phyloP scores from a whole-genome alignment of 2,329 filamentous ascomycete species.

The Alternaria atra region DNA sequence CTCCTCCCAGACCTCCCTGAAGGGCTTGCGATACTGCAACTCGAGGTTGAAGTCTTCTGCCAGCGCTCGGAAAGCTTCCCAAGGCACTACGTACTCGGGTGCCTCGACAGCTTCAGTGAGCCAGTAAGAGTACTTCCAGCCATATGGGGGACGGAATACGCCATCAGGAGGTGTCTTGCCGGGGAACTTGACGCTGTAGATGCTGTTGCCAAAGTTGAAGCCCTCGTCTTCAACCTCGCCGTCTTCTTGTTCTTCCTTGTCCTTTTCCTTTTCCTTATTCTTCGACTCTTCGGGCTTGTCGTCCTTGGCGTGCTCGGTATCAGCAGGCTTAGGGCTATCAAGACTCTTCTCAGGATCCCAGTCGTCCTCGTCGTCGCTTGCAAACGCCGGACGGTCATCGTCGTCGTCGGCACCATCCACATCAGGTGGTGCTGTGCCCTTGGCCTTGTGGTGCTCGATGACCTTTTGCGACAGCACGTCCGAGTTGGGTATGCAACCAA shows the following conservation, averaged over 20 bases:
- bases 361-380: conserved; percentile 52
- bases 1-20: conserved; percentile 88
- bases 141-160: conserved; percentile 91
- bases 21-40: conserved; percentile 90
- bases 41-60: conserved; percentile 98
- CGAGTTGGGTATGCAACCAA: conserved; percentile 96
- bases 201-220: conserved; percentile 90
- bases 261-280: conserved; percentile 38
- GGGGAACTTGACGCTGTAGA: conserved; percentile 91
- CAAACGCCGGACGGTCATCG: conserved; percentile 47
- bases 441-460: conserved; percentile 73
- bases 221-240: conserved; percentile 58
- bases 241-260: conserved; percentile 49
- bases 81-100: conserved; percentile 97
- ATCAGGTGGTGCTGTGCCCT: conserved; percentile 50
- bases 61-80: conserved; percentile 94
- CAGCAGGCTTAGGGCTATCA: conserved; percentile 47
- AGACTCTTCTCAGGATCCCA: conserved; percentile 58
- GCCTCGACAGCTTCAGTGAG: conserved; percentile 95
- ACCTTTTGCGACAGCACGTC: conserved; percentile 85
- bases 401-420: conserved; percentile 38
- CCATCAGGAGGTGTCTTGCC: conserved; percentile 84
- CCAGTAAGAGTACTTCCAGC: conserved; percentile 98
- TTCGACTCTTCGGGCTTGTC: conserved; percentile 35
- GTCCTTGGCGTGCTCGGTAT: conserved; percentile 47